Conservation (phyloP, 306 rosid genomes). For the Lathyrus oleraceus region DNA sequence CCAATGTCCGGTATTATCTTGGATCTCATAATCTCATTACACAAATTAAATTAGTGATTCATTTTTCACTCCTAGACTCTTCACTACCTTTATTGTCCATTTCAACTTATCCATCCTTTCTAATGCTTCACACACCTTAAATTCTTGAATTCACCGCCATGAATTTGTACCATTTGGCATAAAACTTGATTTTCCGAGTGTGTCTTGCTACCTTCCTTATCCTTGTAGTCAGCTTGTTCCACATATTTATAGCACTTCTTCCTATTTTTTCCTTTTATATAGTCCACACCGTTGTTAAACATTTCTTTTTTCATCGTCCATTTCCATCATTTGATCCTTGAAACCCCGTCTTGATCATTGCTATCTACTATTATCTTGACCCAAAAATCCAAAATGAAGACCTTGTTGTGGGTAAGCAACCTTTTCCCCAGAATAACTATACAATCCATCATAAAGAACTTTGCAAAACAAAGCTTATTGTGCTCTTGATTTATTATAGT, state of each 20-base stretch:
- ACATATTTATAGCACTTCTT: neutral
- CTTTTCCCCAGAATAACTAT: neutral
- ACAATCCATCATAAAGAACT: neutral
- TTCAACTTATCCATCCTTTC: neutral
- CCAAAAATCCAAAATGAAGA: neutral
- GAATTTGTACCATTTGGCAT: neutral
- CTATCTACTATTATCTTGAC: neutral
- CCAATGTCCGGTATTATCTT: neutral
- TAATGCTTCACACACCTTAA: neutral
- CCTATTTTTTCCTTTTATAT: neutral
- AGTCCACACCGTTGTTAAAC: neutral
- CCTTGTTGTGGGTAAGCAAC: neutral
- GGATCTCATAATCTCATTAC: neutral
- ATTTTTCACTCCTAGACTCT: neutral
- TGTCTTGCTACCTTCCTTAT: neutral
- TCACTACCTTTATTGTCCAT: neutral
- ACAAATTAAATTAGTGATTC: neutral
- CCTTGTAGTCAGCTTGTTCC: neutral
- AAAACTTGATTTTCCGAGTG: neutral
- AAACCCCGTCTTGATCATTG: neutral
- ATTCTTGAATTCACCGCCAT: neutral
- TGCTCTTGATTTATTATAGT: conserved; percentile 6
- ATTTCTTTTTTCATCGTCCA: neutral
- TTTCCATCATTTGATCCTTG: conserved; percentile 6
- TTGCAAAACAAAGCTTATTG: neutral